Evolutionary conservation across 2,329 filamentous ascomycete genomes (phyloP).

Genomic region (Plectosphaerella plurivora): DNA sequence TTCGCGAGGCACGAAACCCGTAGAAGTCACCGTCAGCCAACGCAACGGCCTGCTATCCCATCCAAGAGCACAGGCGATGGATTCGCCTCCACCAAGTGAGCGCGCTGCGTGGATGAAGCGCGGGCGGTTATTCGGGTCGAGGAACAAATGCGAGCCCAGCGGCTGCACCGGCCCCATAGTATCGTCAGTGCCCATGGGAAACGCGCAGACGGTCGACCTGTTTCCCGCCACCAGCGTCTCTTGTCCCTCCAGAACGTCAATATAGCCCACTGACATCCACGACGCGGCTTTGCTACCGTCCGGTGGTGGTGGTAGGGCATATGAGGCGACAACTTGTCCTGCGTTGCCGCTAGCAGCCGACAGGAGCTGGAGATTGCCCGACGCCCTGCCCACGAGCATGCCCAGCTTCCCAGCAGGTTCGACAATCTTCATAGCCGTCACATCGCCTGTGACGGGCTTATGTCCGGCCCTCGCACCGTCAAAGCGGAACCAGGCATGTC

Average conservation of each 20-base stretch:
- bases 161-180: not conserved
- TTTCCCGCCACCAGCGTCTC: slow-evolving; percentile 10
- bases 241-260: slow-evolving; percentile 8
- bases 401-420: slow-evolving; percentile 25
- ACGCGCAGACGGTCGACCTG: slow-evolving; percentile 11
- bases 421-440: slow-evolving; percentile 41
- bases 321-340: slow-evolving; percentile 17
- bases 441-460: slow-evolving; percentile 41
- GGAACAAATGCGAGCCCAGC: slow-evolving; percentile 7
- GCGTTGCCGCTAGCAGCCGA: slow-evolving; percentile 29
- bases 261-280: slow-evolving; percentile 14
- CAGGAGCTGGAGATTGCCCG: slow-evolving; percentile 41
- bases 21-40: slow-evolving; percentile 39
- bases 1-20: slow-evolving; percentile 33
- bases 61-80: slow-evolving; percentile 40
- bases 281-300: slow-evolving; percentile 22
- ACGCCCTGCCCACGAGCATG: slow-evolving; percentile 43
- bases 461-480: slow-evolving; percentile 35
- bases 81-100: slow-evolving; percentile 37
- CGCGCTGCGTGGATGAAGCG: slow-evolving; percentile 28
- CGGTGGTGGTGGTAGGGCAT: slow-evolving; percentile 18
- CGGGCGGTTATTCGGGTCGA: slow-evolving; percentile 15
- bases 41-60: slow-evolving; percentile 36
- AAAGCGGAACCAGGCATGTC: slow-evolving; percentile 16
- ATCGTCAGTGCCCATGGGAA: slow-evolving; percentile 6